These are phyloP conservation scores for sorghum (Sorghum bicolor) DNA, from an alignment of 176 grass and related monocot genomes.

Conservation along the genomic window Sorghum_bicolor_NCBIv3 NC_012871.2:67975501-67976000, in stretches of 20 bases:
- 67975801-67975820: neutral
- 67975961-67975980: conserved; percentile 91
- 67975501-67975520: neutral
- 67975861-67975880: neutral
- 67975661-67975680: neutral
- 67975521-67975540: neutral
- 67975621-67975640: neutral
- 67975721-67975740: neutral
- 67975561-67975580: neutral
- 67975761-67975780: neutral
- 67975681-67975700: neutral
- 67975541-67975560: neutral
- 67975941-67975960: conserved; percentile 72
- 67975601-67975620: neutral
- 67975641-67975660: neutral
- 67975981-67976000: conserved; percentile 72
- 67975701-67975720: neutral
- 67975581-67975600: neutral
- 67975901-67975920: neutral
- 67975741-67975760: no score
- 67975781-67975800: neutral
- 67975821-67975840: neutral
- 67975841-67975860: neutral
- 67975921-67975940: conserved; percentile 76
- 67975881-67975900: neutral